These are phyloP conservation scores for Pythium monospermum DNA, from an alignment of 352 stramenopile genomes.

Conservation along the genomic window DNA sequence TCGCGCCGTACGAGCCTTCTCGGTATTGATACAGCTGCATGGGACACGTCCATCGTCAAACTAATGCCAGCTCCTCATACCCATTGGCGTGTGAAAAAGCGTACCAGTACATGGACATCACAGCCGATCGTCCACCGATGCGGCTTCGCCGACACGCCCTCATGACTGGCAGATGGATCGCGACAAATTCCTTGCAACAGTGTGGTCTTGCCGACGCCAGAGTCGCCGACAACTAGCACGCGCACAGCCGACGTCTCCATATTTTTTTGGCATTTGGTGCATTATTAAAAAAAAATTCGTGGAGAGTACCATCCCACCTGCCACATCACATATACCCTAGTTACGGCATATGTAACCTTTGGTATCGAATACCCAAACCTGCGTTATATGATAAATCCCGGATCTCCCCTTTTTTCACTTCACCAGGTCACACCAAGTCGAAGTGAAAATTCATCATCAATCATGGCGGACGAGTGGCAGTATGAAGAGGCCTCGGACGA, in stretches of 20 bases:
- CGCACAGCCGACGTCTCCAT: constrained; percentile 78
- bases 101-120: constrained; percentile 70
- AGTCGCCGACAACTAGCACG: constrained; percentile 81
- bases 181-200: constrained; percentile 62
- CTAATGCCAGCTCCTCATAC: too few relatives aligned
- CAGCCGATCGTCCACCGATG: constrained; percentile 79
- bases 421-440: constrained; percentile 7
- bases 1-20: constrained; percentile 28
- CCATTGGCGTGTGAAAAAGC: not conserved
- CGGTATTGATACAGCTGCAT: constrained; percentile 29
- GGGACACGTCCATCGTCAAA: not conserved
- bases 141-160: constrained; percentile 1
- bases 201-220: constrained; percentile 79
- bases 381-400: not conserved
- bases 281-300: not conserved
- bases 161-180: constrained; percentile 9
- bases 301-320: not conserved
- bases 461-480: constrained; percentile 62
- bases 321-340: too few relatives aligned
- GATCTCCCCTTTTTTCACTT: too few relatives aligned
- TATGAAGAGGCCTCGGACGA: constrained; percentile 76
- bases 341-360: not conserved
- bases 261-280: not conserved
- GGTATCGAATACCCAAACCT: not conserved
- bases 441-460: constrained; percentile 9